Percentiles rank a stretch among this genome's conserved stretches.
Conservation (phyloP, 2,329 filamentous ascomycete species). For the Mariannaea elegans region DNA sequence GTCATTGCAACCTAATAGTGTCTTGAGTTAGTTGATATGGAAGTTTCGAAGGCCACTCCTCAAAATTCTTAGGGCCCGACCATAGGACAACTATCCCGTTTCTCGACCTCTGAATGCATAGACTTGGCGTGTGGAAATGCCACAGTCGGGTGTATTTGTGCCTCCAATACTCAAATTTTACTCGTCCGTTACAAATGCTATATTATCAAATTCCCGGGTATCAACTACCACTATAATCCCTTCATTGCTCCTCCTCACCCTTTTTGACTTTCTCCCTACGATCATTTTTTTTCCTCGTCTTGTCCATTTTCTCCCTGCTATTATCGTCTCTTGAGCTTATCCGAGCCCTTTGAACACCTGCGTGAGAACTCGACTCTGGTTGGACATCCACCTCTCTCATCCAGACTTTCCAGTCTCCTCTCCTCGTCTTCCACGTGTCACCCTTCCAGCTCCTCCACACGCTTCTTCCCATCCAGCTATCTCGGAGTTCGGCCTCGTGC, state of each 20-base stretch:
- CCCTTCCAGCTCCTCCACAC: constrained; percentile 68
- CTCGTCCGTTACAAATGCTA: not conserved
- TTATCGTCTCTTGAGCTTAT: constrained; percentile 26
- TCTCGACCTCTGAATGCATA: too few relatives aligned
- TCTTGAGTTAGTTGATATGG: too few relatives aligned
- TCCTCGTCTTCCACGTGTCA: constrained; percentile 63
- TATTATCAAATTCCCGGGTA: constrained; percentile 6
- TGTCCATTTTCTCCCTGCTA: constrained; percentile 24
- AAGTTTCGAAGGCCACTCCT: too few relatives aligned
- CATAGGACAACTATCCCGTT: too few relatives aligned
- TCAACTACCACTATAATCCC: not conserved
- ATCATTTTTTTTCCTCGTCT: constrained; percentile 20
- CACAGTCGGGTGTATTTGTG: not conserved
- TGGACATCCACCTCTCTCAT: constrained; percentile 57
- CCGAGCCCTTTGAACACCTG: constrained; percentile 20
- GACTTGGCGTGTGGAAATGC: not conserved
- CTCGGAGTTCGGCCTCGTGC: constrained; percentile 59
- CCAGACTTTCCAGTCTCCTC: constrained; percentile 65
- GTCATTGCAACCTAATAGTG: too few relatives aligned
- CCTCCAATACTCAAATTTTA: not conserved
- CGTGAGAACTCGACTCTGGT: constrained; percentile 29
- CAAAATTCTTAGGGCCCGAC: too few relatives aligned
- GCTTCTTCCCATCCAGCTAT: constrained; percentile 63
- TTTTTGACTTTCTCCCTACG: constrained; percentile 13
- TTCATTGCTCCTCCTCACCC: constrained; percentile 16